Percentiles rank a stretch among this genome's conserved stretches.
Evolutionary conservation across 768 basidiomycete species (phyloP).

Genomic region (Russula compacta): DNA sequence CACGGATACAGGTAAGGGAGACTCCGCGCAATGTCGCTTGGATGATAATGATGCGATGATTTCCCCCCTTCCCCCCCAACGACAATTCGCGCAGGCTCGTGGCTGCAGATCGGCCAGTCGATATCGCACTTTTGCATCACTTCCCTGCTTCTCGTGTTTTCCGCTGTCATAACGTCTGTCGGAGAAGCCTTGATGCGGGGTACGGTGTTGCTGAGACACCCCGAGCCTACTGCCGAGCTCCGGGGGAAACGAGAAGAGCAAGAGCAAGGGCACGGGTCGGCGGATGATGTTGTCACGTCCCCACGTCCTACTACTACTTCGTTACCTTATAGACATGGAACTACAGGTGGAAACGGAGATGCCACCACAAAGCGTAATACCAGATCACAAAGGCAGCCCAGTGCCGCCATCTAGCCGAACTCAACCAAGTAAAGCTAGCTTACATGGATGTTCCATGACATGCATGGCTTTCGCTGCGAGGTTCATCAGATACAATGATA

Average conservation of each 20-base stretch:
- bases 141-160: constrained; percentile 69
- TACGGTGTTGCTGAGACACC: neutral
- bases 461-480: too few species aligned
- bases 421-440: too few species aligned
- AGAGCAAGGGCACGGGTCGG: neutral
- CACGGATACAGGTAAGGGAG: constrained; percentile 55
- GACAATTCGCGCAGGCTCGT: constrained; percentile 44
- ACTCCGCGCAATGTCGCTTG: neutral
- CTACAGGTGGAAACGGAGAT: neutral
- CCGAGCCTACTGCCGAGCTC: too few species aligned
- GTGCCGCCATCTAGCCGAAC: neutral
- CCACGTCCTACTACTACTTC: neutral
- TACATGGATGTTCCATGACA: too few species aligned
- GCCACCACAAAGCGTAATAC: neutral
- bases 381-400: too few species aligned
- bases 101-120: constrained; percentile 84
- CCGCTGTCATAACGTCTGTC: constrained; percentile 61
- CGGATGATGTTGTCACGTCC: neutral
- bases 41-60: neutral
- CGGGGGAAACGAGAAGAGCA: neutral
- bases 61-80: too few species aligned
- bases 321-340: neutral
- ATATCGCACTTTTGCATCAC: constrained; percentile 85
- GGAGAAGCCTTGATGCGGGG: constrained; percentile 62
- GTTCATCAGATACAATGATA: too few species aligned